These are phyloP conservation scores for Pseudogymnoascus sp. DNA, from an alignment of 2,329 filamentous ascomycete genomes.

Conservation along the genomic window DNA sequence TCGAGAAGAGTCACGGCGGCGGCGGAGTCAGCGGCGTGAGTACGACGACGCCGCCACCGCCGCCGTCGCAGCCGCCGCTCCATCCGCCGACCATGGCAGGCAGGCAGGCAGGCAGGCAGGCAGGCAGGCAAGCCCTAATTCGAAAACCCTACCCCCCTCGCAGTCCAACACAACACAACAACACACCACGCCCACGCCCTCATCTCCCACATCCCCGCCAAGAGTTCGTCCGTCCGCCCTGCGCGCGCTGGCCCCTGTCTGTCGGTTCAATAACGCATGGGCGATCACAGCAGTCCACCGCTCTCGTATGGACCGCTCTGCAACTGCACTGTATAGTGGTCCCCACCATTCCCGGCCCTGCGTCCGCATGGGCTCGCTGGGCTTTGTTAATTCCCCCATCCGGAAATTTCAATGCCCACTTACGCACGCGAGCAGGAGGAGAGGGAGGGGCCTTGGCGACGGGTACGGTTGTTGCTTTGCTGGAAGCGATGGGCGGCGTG, in stretches of 20 bases:
- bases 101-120: not conserved
- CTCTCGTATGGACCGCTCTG: not conserved
- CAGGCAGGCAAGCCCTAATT: not conserved
- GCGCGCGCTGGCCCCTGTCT: not conserved
- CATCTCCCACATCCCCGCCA: not conserved
- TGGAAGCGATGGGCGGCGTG: not conserved
- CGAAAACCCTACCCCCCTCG: not conserved
- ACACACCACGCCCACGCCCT: not conserved
- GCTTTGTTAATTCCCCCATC: not conserved
- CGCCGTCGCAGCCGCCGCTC: not conserved
- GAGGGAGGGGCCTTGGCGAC: not conserved
- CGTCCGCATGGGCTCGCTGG: not conserved
- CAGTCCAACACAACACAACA: not conserved
- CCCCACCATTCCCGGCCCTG: not conserved
- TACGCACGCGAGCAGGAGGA: not conserved
- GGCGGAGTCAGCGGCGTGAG: not conserved
- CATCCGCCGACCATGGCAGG: not conserved
- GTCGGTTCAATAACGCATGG: not conserved
- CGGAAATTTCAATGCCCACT: not conserved
- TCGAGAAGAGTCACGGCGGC: not conserved
- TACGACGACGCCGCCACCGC: not conserved
- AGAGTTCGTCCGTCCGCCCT: not conserved
- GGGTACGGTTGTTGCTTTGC: not conserved
- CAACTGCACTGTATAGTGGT: not conserved
- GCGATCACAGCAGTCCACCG: not conserved